These are phyloP conservation scores for Neonectria faginata DNA, from an alignment of 2,329 filamentous ascomycete genomes.

Conservation along the genomic window DNA sequence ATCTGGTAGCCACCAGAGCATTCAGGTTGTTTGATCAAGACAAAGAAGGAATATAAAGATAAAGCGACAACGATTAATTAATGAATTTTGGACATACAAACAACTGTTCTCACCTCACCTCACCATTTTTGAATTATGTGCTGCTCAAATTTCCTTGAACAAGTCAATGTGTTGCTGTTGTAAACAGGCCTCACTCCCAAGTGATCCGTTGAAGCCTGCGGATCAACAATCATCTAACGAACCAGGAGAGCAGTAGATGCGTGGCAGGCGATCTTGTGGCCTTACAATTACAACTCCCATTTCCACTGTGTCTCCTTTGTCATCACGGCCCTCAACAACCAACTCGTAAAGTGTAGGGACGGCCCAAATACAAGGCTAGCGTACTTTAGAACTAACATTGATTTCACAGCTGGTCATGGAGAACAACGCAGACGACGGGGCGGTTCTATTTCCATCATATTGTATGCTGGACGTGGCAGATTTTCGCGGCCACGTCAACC, in stretches of 20 bases:
- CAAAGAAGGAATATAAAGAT: neutral
- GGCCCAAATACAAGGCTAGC: neutral
- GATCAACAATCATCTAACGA: no score
- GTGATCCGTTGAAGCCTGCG: no score
- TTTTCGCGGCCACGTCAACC: neutral
- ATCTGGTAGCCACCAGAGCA: slow-evolving; percentile 62
- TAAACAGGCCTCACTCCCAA: no score
- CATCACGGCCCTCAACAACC: neutral
- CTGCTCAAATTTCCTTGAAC: neutral
- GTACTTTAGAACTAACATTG: neutral
- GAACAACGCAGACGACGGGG: neutral
- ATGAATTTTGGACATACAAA: neutral
- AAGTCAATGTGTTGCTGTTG: no score
- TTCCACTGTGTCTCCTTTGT: neutral
- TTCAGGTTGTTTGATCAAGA: slow-evolving; percentile 54
- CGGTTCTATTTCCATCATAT: neutral
- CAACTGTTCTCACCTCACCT: neutral
- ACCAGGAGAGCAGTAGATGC: no score
- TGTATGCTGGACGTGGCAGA: neutral
- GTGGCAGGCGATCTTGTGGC: neutral
- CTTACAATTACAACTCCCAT: neutral
- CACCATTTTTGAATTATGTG: no score
- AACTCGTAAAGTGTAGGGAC: neutral
- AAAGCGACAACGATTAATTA: neutral
- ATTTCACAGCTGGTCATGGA: neutral